Evolutionary conservation across 192 early-diverging fungal genomes (phyloP).

Genomic region (Podila epicladia): DNA sequence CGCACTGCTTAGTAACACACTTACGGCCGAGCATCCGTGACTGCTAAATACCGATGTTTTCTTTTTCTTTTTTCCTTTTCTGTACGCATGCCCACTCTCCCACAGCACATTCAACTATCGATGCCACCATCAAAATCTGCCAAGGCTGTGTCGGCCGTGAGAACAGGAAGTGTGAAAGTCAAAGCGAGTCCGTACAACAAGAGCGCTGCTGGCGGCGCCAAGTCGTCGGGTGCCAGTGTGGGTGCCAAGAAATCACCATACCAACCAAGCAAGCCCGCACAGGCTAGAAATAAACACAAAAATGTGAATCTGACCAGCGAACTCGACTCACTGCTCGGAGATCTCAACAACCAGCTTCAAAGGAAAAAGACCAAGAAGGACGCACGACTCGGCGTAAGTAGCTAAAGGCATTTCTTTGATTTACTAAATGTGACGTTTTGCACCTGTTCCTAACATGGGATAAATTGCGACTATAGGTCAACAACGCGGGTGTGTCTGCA

Average conservation of each 20-base stretch:
- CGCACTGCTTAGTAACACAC: no score
- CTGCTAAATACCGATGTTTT: no score
- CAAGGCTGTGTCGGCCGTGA: constrained; percentile 12
- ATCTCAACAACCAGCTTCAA: constrained; percentile 39
- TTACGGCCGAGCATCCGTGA: no score
- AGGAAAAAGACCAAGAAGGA: constrained; percentile 48
- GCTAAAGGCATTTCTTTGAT: no score
- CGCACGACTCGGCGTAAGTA: not conserved
- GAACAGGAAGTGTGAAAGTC: constrained; percentile 14
- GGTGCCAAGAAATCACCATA: not conserved
- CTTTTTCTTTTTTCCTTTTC: not conserved
- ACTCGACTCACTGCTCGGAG: constrained; percentile 40
- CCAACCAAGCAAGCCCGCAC: constrained; percentile 14
- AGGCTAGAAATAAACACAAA: constrained; percentile 31
- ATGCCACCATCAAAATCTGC: constrained; percentile 38
- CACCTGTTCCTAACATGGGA: not conserved
- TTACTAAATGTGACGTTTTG: not conserved
- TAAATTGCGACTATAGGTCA: not conserved
- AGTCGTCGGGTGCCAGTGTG: not conserved
- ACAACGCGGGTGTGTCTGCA: not conserved
- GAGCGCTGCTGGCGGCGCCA: not conserved
- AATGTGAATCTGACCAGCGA: constrained; percentile 41
- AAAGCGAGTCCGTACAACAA: constrained; percentile 31
- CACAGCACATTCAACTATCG: not conserved
- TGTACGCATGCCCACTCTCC: not conserved